Conservation (phyloP, 2,329 filamentous ascomycete species). For the Bipolaris oryzae region DNA sequence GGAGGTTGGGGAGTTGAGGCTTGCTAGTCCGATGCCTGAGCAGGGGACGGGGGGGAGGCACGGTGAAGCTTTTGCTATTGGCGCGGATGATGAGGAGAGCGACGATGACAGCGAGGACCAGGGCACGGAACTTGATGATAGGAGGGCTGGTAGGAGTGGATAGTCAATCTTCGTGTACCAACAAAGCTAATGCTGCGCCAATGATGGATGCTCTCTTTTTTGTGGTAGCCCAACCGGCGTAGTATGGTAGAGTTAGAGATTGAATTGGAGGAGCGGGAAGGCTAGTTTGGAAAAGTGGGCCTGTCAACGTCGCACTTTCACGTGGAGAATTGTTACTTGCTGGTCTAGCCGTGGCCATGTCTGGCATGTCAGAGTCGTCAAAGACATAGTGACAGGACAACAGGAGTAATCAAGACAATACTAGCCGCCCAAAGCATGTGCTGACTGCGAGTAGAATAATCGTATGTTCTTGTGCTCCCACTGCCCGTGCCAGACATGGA, state of each 20-base stretch:
- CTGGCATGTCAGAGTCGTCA: constrained; percentile 1
- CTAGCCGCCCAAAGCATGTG: background rate
- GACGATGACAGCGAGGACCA: background rate
- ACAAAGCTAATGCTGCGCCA: background rate
- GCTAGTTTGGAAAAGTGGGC: constrained; percentile 8
- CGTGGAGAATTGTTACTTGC: constrained; percentile 15
- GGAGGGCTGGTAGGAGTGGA: constrained; percentile 9
- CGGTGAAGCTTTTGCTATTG: constrained; percentile 13
- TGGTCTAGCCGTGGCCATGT: background rate
- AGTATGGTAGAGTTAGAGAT: background rate
- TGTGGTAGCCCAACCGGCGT: background rate
- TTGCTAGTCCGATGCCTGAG: constrained; percentile 31
- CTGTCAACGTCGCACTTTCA: constrained; percentile 2
- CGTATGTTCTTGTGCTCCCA: constrained; percentile 10
- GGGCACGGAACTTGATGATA: constrained; percentile 24
- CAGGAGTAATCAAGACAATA: background rate
- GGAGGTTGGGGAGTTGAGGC: constrained; percentile 31
- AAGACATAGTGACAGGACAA: background rate
- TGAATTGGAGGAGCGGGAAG: constrained; percentile 9
- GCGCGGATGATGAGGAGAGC: constrained; percentile 14
- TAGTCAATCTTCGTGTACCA: background rate
- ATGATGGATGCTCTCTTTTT: background rate
- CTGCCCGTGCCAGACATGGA: constrained; percentile 1
- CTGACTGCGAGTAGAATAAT: background rate
- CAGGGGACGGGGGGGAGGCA: constrained; percentile 10